These are phyloP conservation scores for Leptographium galeiforme DNA, from an alignment of 2,329 filamentous ascomycete species.

Conservation along the genomic window DNA sequence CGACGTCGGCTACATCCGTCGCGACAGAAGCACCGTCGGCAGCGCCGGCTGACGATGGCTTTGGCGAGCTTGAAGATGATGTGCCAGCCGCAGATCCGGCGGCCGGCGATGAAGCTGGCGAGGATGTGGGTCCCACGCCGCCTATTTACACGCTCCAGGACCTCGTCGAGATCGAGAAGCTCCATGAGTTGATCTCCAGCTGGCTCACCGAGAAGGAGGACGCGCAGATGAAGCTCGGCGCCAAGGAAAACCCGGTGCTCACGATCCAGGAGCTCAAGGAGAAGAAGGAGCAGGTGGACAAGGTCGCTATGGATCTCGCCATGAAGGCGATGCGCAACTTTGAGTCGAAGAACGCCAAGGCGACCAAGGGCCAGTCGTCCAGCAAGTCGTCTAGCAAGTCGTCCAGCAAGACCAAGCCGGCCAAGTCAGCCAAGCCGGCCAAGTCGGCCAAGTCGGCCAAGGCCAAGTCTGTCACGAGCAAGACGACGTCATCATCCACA, in stretches of 20 bases:
- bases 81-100: slow-evolving; percentile 20
- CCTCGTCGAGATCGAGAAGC: slow-evolving; percentile 47
- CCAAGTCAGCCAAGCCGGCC: not conserved
- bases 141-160: slow-evolving; percentile 63
- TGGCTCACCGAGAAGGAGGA: slow-evolving; percentile 67
- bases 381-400: not conserved
- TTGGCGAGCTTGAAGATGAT: slow-evolving; percentile 71
- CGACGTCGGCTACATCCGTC: slow-evolving; percentile 31
- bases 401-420: not conserved
- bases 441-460: slow-evolving; percentile 1
- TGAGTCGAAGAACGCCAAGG: slow-evolving; percentile 15
- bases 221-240: slow-evolving; percentile 56
- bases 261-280: slow-evolving; percentile 57
- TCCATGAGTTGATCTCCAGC: slow-evolving; percentile 46
- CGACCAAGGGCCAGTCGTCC: slow-evolving; percentile 12
- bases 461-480: slow-evolving; percentile 11
- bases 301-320: slow-evolving; percentile 55
- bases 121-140: slow-evolving; percentile 41
- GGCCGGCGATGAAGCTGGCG: slow-evolving; percentile 21
- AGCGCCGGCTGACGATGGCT: slow-evolving; percentile 37
- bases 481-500: slow-evolving; percentile 27
- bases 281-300: slow-evolving; percentile 58
- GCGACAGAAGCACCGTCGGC: slow-evolving; percentile 22
- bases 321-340: slow-evolving; percentile 52
- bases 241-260: slow-evolving; percentile 62